A percentile compares a stretch with the other conserved stretches of the same genome.
phyloP scores from a whole-genome alignment of 768 basidiomycete genomes.

The Psilocybe cyanescens region DNA sequence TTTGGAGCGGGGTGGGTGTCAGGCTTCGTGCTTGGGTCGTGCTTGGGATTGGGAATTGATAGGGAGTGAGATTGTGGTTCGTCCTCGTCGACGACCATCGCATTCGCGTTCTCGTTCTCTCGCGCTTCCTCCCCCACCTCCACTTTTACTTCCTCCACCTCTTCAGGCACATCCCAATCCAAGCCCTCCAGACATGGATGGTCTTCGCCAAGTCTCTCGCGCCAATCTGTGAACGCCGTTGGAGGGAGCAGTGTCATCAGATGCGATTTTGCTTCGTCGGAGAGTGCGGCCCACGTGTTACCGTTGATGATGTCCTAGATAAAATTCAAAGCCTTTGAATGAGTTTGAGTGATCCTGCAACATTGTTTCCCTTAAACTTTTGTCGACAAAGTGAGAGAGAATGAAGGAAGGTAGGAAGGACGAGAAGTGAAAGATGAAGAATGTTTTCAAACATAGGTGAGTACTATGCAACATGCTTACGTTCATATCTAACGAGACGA shows the following conservation, averaged over 20 bases:
- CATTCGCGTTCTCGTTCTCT: neutral
- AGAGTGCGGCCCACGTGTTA: conserved; percentile 48
- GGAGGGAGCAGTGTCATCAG: conserved; percentile 47
- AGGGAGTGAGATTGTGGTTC: neutral
- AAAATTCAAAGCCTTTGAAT: neutral
- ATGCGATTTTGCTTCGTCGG: conserved; percentile 39
- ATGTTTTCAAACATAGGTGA: no score
- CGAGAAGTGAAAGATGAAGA: neutral
- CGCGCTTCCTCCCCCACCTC: neutral
- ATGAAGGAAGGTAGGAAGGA: neutral
- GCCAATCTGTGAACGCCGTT: conserved; percentile 43
- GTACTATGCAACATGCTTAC: conserved; percentile 36
- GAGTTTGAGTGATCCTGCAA: neutral
- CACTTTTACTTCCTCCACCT: neutral
- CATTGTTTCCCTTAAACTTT: neutral
- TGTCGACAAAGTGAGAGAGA: neutral
- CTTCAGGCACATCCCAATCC: neutral
- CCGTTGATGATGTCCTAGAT: conserved; percentile 52
- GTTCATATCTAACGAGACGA: conserved; percentile 52
- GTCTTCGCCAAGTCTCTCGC: conserved; percentile 32
- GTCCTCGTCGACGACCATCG: conserved; percentile 15
- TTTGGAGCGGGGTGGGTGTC: neutral
- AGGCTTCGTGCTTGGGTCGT: neutral
- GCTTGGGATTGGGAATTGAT: neutral
- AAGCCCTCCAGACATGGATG: conserved; percentile 37